phyloP scores from a whole-genome alignment of 352 stramenopile genomes.

The Proteromonas lacertae region DNA sequence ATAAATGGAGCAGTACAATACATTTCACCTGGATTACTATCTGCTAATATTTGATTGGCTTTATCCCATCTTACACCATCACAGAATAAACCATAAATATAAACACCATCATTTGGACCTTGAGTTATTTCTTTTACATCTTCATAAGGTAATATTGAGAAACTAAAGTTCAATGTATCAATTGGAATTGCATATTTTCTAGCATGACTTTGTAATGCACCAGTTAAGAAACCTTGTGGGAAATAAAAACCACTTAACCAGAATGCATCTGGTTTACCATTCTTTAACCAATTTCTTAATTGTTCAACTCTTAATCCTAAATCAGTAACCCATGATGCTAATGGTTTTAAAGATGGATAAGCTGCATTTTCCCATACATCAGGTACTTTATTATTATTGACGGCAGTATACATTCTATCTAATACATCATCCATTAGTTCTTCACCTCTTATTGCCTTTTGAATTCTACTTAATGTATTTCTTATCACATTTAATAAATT shows the following conservation, averaged over 20 bases:
- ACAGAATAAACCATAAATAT: conserved; percentile 50
- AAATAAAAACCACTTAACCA: conserved; percentile 95
- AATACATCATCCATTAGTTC: conserved; percentile 88
- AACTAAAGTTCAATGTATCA: conserved; percentile 50
- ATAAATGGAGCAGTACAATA: conserved; percentile 20
- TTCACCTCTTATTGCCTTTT: conserved; percentile 83
- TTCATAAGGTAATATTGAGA: conserved; percentile 24
- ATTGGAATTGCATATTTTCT: conserved; percentile 43
- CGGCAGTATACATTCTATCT: conserved; percentile 60
- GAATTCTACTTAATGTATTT: conserved; percentile 63
- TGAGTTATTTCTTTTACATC: conserved; percentile 19
- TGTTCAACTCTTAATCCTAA: conserved; percentile 73
- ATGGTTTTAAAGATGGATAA: conserved; percentile 68
- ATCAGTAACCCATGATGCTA: conserved; percentile 84
- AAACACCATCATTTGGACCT: conserved; percentile 30
- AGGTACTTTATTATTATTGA: conserved; percentile 75
- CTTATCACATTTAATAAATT: conserved; percentile 71
- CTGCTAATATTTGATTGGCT: conserved; percentile 14
- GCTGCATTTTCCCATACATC: conserved; percentile 83
- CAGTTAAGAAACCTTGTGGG: conserved; percentile 71
- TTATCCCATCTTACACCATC: conserved; percentile 50
- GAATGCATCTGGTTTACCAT: conserved; percentile 58
- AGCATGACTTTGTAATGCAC: conserved; percentile 47
- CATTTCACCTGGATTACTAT: conserved; percentile 36
- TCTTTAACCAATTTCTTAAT: conserved; percentile 72